Evolutionary conservation across 2,329 filamentous ascomycete species (phyloP), one percentile per base, ranked within the genome.

Genomic region (Westerdykella ornata): DNA sequence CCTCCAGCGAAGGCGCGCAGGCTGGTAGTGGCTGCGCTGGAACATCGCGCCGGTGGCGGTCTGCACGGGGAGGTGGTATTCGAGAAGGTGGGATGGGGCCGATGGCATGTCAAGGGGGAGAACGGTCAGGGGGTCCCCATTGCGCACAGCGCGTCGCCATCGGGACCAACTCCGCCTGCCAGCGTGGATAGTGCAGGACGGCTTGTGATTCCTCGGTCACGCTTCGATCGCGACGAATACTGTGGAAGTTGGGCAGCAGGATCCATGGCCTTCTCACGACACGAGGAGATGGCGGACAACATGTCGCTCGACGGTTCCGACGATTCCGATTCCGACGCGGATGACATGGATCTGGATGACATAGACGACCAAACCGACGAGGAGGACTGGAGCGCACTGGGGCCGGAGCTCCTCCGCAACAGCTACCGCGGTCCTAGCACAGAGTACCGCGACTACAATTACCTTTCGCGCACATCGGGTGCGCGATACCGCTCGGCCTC

Each of bases 11-110:
- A 95, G 72, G 89, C 92, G 34, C 80, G 92, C 56, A 80, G 90
- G 65, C 72, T 97, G 44, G 88, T 97, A 4, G 90, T 96, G n/a
- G 85, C 84, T 44, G 90, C 89, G 45, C 71, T 97, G 52, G 90
- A 97, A 70, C 85, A 85, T 55, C 83, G 85, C 54, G 72, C 72
- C n/a, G 73, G 70, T 35, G 75, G 73, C 41, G 75, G 73, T 36
- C 62, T 77, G 46, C 74, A 82, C 47, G 82, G 82, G 51, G 82
- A 87, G 53, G 82, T 92, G 56, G 76, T 83, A 60, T 97, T 33
- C 62, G 85, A 94, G 66, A 97, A 97, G 74, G 88, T 96, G 44
- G 90, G 90, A 60, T 97, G 90, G 90, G 92, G 92, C 45, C 81
- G 88, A 52, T 98, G 90, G 90, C 85, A 94, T 66, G 92, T 62